Evolutionary conservation across 768 basidiomycete species (phyloP).

Genomic region (Fibroporia radiculosa): DNA sequence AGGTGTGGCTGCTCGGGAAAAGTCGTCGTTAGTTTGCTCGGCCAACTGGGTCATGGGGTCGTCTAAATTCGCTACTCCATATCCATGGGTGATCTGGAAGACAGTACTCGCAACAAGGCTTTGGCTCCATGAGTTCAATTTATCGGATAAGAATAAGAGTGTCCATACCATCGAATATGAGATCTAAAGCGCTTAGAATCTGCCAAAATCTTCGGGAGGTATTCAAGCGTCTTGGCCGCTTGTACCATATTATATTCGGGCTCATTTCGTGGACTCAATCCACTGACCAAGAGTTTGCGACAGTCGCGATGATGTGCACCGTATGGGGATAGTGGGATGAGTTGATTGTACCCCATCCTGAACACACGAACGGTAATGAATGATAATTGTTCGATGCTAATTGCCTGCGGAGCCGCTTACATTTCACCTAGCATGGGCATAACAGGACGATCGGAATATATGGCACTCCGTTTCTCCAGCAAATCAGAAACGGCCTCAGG

Average conservation of each 20-base stretch:
- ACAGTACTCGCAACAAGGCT: slow-evolving; percentile 22
- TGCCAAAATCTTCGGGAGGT: slow-evolving; percentile 6
- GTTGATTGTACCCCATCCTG: slow-evolving; percentile 9
- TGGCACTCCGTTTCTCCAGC: slow-evolving; percentile 16
- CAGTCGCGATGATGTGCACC: slow-evolving; percentile 12
- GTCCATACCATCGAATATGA: slow-evolving; percentile 11
- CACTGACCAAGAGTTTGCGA: slow-evolving; percentile 11
- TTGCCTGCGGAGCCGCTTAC: slow-evolving; percentile 30
- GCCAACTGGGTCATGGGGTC: slow-evolving; percentile 21
- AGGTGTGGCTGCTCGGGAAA: slow-evolving; percentile 17
- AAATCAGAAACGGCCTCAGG: slow-evolving; percentile 9
- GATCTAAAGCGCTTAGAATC: slow-evolving; percentile 5
- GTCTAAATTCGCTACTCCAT: slow-evolving; percentile 14
- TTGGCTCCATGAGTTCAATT: background rate
- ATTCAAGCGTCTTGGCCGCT: background rate
- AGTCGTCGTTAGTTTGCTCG: slow-evolving; percentile 17
- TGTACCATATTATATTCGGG: background rate
- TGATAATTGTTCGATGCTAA: too few species aligned
- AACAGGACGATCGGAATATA: slow-evolving; percentile 14
- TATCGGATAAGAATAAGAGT: background rate
- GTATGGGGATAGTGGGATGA: slow-evolving; percentile 10
- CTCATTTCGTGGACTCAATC: background rate
- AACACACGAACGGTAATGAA: too few species aligned
- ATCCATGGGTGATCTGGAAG: slow-evolving; percentile 22
- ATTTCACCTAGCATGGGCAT: slow-evolving; percentile 64